Evolutionary conservation across 2,329 filamentous ascomycete genomes (phyloP), one percentile per base, ranked within the genome.

Genomic region (Camptophora hylomeconis): DNA sequence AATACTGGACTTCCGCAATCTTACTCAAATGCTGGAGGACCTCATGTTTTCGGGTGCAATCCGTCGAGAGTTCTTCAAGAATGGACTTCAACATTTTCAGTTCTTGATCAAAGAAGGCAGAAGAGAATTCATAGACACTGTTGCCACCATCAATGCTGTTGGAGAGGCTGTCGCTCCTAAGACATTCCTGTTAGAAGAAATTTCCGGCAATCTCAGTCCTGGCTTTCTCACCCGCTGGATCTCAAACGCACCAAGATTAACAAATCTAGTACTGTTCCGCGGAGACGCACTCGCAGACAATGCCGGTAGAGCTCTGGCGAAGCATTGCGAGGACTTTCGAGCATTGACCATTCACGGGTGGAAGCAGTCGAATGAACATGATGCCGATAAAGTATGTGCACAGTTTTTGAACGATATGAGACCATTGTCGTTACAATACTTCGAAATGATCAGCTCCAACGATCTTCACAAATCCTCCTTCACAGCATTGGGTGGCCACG

Each of bases 1-100:
- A 32, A 60, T 63, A 15, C 57, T 83, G 20, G 69, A 76, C 39
- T 61, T 82, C 7, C 60, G 69, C 30, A 70, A 76, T 44, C 58
- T 82, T 1, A 53, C 58, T 7, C 55, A 69, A 21, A 57, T 79
- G 13, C 57, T 82, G 2, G 61, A 67, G 7, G 67, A 75, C 32
- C 57, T 67, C 26, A 63, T 65, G 29, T 75, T 76, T 29, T 65
- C 61, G 26, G 63, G 68, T 35, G 64, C 63, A 21, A 63, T 80
- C 17, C 65, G 63, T 6, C 63, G 62, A 16, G 52, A 63, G 10
- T 71, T 72, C 48, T 72, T 69, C 40, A 52, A 58, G 1, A 60
- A 56, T 3, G 54, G 59, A 5, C 48, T 72, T 17, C 20, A 36
- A 11, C 12, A 20, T 7, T 41, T 42, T 26, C 27, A 38, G 30